Base-by-base conservation (phyloP, 108 stramenopile species). In the Cyclotella distinguenda region DNA sequence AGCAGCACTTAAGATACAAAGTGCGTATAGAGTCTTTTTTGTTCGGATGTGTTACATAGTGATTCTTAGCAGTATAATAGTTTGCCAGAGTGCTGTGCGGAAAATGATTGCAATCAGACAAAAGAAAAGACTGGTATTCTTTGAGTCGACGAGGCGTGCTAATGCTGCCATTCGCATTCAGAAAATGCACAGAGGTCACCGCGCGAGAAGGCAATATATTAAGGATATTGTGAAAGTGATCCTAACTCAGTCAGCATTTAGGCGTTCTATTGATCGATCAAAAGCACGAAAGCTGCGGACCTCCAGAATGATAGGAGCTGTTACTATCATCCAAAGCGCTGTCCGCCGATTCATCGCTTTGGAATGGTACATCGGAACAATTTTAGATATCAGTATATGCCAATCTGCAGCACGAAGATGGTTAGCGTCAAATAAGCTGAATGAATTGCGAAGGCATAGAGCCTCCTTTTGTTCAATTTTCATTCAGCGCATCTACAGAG, bases 71-170 rank as follows among this genome's bases (percentile, higher is more conserved):
- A 44, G 27, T 43, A 33, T 59, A 0, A 59, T 59, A 5, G 30
- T 59, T 4, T 59, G 58, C 25, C 58, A 59, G 27, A 44, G 25
- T 43, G 23, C 54, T n/a, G 38, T 43, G 27, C 33, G 64, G 6
- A 42, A 36, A 36, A 43, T 13, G 40, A 65, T 40, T 32, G 52
- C 64, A 54, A 36, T 35, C 13, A 34, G n/a, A 54, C 33, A 57
- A 18, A 18, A 4, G 30, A n/a, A 30, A 44, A 3, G 28, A 23
- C 26, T 36, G 16, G 30, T 13, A 1, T 21, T 49, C 5, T 10
- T 38, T 40, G 15, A 44, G 25, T 32, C 12, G 6, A n/a, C n/a
- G n/a, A 22, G 1, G 6, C 35, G 39, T 16, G 48, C 42, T 19
- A 10, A 42, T 1, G 67, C 67, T 16, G 67, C 57, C 16, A 68